Evolutionary conservation across 306 rosid species (phyloP), one percentile per base, ranked within the genome.

Genomic region (Cucumis hystrix): DNA sequence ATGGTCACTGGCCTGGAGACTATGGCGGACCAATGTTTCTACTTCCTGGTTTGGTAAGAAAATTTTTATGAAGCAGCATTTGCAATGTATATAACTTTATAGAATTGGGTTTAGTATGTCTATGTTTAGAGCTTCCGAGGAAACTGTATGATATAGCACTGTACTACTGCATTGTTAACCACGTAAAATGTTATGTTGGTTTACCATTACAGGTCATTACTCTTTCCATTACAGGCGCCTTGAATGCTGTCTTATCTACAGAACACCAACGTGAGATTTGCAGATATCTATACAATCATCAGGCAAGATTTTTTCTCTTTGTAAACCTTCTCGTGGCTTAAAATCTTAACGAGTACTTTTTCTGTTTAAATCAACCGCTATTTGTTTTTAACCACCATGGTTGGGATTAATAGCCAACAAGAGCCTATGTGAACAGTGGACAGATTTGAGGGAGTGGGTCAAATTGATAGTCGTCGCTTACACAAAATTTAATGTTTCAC

Each of bases 1-100:
- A 80, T 47, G 83, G 86, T 28, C 86, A 71, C 33, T 83, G 86
- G 86, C 77, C 86, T 18, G 83, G 86, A 57, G 86, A 83, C 57
- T 83, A 83, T 72, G 86, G 86, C 14, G 86, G 86, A 57, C 79
- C 83, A 7, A 83, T 83, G 83, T 83, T 83, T 77, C 79, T 83
- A 58, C 64, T 80, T 57, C 86, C 86, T 55, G 86, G 86, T 77
- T 64, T 83, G 81, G 86, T 83, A 71, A 63, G 77, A 30, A 7
- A 52, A 64, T 30, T 21, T 67, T 11, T 77, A 4, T 35, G 39
- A 12, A 28, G 54, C 17, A 11, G 74, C 55, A 45, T 45, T 47
- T 45, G 10, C 40, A 1, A 12, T 70, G 2, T 45, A 23, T 49
- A n/a, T 71, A 37, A 15, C 57, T 21, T 69, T 23, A 11, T 56